phyloP scores from a whole-genome alignment of 768 basidiomycete species.

The Tulasnella calospora region DNA sequence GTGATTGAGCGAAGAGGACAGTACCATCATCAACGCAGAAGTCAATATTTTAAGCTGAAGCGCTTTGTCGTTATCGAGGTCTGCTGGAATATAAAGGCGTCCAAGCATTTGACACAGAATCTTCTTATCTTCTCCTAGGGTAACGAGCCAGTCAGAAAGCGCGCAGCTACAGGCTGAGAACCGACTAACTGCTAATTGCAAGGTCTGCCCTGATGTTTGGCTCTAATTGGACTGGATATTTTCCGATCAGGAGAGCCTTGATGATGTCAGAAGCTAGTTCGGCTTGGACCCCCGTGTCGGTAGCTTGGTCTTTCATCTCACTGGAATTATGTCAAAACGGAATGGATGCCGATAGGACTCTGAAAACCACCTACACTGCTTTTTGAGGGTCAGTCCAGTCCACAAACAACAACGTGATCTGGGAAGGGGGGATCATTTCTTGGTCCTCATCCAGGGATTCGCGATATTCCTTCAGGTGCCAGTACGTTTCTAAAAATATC shows the following conservation, averaged over 20 bases:
- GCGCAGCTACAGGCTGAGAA: neutral
- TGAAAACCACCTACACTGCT: constrained; percentile 36
- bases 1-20: constrained; percentile 31
- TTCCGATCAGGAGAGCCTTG: constrained; percentile 46
- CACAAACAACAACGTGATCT: constrained; percentile 39
- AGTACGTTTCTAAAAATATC: constrained; percentile 40
- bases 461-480: constrained; percentile 35
- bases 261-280: constrained; percentile 57
- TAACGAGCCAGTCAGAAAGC: neutral
- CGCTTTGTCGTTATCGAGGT: constrained; percentile 37
- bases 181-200: neutral
- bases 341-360: neutral
- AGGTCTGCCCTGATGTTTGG: neutral
- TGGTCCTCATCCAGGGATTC: constrained; percentile 37
- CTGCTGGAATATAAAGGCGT: constrained; percentile 63
- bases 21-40: constrained; percentile 19
- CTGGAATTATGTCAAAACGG: neutral
- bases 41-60: constrained; percentile 31
- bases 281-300: constrained; percentile 44
- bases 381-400: constrained; percentile 43
- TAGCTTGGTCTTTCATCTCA: constrained; percentile 35
- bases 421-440: constrained; percentile 34
- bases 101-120: constrained; percentile 57
- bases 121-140: constrained; percentile 59
- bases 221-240: constrained; percentile 48